phyloP scores from a whole-genome alignment of 208 protist genomes.

The Acanthamoeba royreba region DNA sequence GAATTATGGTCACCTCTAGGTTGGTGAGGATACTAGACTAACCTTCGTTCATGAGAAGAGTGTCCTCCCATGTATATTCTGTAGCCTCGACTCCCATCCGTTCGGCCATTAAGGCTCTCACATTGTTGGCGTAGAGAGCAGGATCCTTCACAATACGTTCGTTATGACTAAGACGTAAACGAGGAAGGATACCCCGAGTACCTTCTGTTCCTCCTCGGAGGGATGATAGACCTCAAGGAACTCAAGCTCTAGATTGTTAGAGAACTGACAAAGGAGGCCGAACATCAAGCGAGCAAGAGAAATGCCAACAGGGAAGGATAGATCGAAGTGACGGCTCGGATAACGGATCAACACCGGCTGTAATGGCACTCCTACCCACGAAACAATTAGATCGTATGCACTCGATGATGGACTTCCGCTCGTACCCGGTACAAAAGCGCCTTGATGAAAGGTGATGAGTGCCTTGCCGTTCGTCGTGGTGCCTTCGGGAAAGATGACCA shows the following conservation, averaged over 20 bases:
- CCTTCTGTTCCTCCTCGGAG: not conserved
- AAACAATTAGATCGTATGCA: not conserved
- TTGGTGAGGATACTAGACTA: not conserved
- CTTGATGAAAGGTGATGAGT: slow-evolving; percentile 29
- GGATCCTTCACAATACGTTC: too few species aligned
- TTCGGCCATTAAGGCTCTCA: not conserved
- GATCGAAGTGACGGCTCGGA: slow-evolving; percentile 2
- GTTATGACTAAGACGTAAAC: too few species aligned
- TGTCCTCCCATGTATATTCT: not conserved
- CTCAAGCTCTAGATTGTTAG: not conserved
- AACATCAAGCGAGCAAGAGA: not conserved
- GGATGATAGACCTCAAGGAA: slow-evolving; percentile 2
- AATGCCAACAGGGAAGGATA: not conserved
- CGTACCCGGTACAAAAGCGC: not conserved
- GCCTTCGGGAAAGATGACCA: slow-evolving; percentile 40
- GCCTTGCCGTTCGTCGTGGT: slow-evolving; percentile 26
- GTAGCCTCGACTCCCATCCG: not conserved
- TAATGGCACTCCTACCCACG: not conserved
- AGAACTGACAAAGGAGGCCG: not conserved
- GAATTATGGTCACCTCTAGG: not conserved
- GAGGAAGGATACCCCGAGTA: too few species aligned
- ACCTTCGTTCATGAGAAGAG: not conserved
- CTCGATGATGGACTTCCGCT: not conserved
- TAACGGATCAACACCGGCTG: slow-evolving; percentile 1
- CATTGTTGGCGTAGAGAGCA: not conserved